Conservation (phyloP, 345 rosid species). For the Schrenkiella parvula region DNA sequence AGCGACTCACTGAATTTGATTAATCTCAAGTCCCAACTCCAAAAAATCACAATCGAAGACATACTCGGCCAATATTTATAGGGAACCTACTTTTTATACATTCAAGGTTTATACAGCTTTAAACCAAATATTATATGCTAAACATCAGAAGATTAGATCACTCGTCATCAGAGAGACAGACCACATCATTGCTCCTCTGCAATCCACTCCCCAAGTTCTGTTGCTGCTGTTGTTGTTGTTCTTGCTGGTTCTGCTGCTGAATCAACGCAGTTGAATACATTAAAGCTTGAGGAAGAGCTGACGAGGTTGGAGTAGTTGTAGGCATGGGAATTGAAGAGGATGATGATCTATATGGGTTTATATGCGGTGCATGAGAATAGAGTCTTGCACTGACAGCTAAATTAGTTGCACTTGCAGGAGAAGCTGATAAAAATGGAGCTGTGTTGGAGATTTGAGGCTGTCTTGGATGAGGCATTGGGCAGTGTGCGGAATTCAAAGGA, state of each 20-base stretch:
- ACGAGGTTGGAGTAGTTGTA: neutral
- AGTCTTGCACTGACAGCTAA: neutral
- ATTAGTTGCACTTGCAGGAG: slow-evolving; percentile 5
- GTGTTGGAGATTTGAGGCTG: slow-evolving; percentile 25
- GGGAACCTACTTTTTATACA: neutral
- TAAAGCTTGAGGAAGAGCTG: neutral
- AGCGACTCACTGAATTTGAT: neutral
- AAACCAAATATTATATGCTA: slow-evolving; percentile 1
- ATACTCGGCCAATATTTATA: neutral
- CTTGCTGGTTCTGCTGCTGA: slow-evolving; percentile 1
- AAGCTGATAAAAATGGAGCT: slow-evolving; percentile 20
- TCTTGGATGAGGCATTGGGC: slow-evolving; percentile 29
- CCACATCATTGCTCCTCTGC: slow-evolving; percentile 10
- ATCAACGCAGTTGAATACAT: neutral
- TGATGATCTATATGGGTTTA: slow-evolving; percentile 14
- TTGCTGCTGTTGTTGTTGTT: slow-evolving; percentile 4
- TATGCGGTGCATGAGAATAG: neutral
- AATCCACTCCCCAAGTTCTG: slow-evolving; percentile 16
- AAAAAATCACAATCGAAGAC: neutral
- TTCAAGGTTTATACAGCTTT: neutral
- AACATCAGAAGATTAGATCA: neutral
- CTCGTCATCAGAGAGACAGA: slow-evolving; percentile 34
- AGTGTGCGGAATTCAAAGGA: neutral
- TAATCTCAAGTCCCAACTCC: neutral
- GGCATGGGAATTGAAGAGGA: slow-evolving; percentile 7